Evolutionary conservation across 2,329 filamentous ascomycete species (phyloP), one percentile per base, ranked within the genome.

Genomic region (Nemania diffusa): DNA sequence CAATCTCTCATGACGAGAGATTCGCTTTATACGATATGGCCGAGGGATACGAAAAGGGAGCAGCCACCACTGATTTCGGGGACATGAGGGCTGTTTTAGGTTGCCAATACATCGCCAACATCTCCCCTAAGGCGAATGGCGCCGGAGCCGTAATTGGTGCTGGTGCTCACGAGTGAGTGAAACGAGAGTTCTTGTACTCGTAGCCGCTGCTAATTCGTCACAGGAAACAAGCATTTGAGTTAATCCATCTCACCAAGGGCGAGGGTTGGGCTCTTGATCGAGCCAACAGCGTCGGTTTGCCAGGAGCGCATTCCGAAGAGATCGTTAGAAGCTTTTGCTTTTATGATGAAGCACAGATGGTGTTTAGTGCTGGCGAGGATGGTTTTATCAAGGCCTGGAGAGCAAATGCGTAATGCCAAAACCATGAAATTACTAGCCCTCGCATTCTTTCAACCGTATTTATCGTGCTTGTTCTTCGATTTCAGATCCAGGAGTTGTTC

Each of bases 381-480:
- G 86, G 86, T 1, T 82, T 80, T 68, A 79, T 89, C 74, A 87
- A 85, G 74, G 85, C 86, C 2, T 89, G 87, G 87, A 81, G 82
- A 79, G 82, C 81, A 67, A 55, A 71, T 66, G 67, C 70, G 48
- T 75, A 72, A 70, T 68, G 42, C 58, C 71, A 56, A 37, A 53
- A 68, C 20, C 66, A 57, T 20, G n/a, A 64, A 63, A 59, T 29
- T 40, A 40, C n/a, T 42, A 24, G 57, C 8, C 29, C 20, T 34
- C 32, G 65, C 71, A 34, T 15, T 44, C 29, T 5, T 56, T 84
- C 77, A 86, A 57, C 84, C 82, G 70, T 85, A 97, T 79, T 97
- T 97, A 81, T 97, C 94, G 81, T 97, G 94, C 82, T 97, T 97
- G 63, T 90, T 90, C 83, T 97, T 97, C 32, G 96, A 91, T 80